Evolutionary conservation across 352 stramenopile species (phyloP).

Genomic region (Thraustochytrium striatum): DNA sequence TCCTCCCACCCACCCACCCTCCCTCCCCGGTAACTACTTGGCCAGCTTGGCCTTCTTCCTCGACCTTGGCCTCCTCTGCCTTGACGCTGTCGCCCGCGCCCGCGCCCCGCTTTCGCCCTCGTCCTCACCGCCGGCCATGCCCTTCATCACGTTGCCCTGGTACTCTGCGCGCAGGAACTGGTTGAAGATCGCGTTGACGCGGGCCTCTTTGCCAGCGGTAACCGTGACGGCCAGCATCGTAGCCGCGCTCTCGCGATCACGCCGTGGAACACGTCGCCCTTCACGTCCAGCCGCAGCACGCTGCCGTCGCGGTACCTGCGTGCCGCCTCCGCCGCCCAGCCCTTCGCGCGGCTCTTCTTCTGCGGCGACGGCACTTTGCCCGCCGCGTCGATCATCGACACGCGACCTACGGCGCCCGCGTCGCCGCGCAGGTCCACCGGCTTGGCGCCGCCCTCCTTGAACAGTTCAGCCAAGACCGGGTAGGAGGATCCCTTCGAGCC

Average conservation of each 20-base stretch:
- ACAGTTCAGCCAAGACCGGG: no score
- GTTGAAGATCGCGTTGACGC: slow-evolving; percentile 25
- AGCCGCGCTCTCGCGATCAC: neutral
- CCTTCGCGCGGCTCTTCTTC: neutral
- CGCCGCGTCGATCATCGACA: neutral
- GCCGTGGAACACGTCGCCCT: slow-evolving; percentile 28
- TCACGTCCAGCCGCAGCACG: slow-evolving; percentile 12
- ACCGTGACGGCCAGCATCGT: slow-evolving; percentile 22
- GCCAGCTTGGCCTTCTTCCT: no score
- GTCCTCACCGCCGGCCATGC: slow-evolving; percentile 29
- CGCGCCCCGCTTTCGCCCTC: no score
- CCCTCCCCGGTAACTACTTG: no score
- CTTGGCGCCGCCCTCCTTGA: no score
- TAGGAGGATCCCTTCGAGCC: no score
- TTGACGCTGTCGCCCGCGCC: no score
- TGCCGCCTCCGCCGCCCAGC: neutral
- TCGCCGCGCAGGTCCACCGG: slow-evolving; percentile 19
- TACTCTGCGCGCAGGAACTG: slow-evolving; percentile 3
- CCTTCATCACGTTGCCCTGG: slow-evolving; percentile 21
- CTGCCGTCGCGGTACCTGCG: neutral
- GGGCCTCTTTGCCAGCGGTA: neutral
- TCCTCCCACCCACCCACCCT: no score
- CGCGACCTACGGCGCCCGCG: slow-evolving; percentile 3
- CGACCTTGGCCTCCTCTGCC: no score
- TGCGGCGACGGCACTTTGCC: neutral